Percentiles rank a stretch among this genome's conserved stretches.
Evolutionary conservation across 2,329 filamentous ascomycete genomes (phyloP).

Genomic region (Cladosporium sp.): DNA sequence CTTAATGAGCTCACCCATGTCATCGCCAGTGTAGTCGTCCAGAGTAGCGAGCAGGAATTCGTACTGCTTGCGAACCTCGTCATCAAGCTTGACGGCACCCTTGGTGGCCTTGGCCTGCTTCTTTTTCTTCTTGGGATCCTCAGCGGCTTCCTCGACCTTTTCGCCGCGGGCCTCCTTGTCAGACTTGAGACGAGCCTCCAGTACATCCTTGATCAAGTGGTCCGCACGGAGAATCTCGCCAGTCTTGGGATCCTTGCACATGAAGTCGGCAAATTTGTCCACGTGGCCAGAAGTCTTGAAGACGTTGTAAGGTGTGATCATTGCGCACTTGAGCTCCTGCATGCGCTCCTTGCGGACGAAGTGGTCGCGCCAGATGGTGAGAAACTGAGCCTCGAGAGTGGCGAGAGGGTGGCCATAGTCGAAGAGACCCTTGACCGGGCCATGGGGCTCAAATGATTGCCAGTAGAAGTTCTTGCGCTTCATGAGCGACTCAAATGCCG

Average conservation of each 20-base stretch:
- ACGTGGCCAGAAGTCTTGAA: constrained; percentile 92
- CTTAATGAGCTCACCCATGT: constrained; percentile 79
- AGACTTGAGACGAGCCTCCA: constrained; percentile 79
- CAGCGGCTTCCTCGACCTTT: constrained; percentile 67
- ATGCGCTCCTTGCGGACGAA: constrained; percentile 92
- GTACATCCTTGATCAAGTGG: constrained; percentile 90
- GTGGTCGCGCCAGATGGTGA: constrained; percentile 87
- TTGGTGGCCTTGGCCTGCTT: constrained; percentile 63
- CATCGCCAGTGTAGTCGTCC: constrained; percentile 85
- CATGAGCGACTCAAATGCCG: constrained; percentile 75
- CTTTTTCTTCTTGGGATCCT: constrained; percentile 83
- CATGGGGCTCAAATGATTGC: constrained; percentile 89
- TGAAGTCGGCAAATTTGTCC: constrained; percentile 97
- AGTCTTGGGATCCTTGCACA: constrained; percentile 86
- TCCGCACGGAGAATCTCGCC: constrained; percentile 95
- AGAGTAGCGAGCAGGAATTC: constrained; percentile 86
- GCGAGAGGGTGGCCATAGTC: constrained; percentile 90
- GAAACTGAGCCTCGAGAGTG: constrained; percentile 77
- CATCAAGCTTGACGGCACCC: constrained; percentile 69
- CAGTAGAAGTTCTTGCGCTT: constrained; percentile 90
- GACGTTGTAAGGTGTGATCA: constrained; percentile 86
- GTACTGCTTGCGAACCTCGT: constrained; percentile 80
- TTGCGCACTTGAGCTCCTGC: constrained; percentile 91
- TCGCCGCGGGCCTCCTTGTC: constrained; percentile 88
- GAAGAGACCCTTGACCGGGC: constrained; percentile 54